Base-by-base conservation (phyloP, 257 asterid species). In the Solanum sejunctum region DNA sequence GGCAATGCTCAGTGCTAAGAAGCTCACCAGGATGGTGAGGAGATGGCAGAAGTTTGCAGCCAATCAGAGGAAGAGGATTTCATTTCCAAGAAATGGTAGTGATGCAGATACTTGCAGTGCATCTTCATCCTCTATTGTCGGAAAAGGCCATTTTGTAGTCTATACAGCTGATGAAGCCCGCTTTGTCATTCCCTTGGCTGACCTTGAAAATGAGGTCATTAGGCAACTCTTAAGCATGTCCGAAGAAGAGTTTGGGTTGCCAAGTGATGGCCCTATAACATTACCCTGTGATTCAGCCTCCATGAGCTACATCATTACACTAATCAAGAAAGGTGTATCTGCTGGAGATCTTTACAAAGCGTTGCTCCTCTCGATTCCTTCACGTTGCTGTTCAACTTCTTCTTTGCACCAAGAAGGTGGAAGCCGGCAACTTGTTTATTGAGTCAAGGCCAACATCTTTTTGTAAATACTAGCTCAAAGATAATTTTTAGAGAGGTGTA, bases 81-180 rank as follows among this genome's bases (percentile, higher is more conserved):
- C n/a, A 54, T 6, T 54, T 54, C 58, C 58, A 54, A 54, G 58
- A 54, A 54, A 54, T 54, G 58, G 3, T 6, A 6, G n/a, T 54
- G 58, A 17, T 13, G 28, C 17, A 51, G 21, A n/a, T 21, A 67
- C 57, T 8, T 18, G 17, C 1, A 28, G 64, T 63, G 16, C 51
- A 10, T 67, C 47, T 2, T 28, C 55, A 41, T 4, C 85, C 2
- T 18, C 15, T 0, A 6, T 55, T 13, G 55, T 80, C 8, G 87
- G 69, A 41, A 91, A 86, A 66, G 91, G 92, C 21, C 90, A 87
- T 81, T 86, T 91, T 84, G 73, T 87, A 2, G 84, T 88, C 8
- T 91, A 89, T 52, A 84, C 92, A 16, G 10, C 8, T 39, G 90
- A 91, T 63, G 12, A 56, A 56, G 5, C 23, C 0, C 23, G 91